Evolutionary conservation across 176 grass and related monocot genomes (phyloP).

Genomic region (Leersia perrieri): DNA sequence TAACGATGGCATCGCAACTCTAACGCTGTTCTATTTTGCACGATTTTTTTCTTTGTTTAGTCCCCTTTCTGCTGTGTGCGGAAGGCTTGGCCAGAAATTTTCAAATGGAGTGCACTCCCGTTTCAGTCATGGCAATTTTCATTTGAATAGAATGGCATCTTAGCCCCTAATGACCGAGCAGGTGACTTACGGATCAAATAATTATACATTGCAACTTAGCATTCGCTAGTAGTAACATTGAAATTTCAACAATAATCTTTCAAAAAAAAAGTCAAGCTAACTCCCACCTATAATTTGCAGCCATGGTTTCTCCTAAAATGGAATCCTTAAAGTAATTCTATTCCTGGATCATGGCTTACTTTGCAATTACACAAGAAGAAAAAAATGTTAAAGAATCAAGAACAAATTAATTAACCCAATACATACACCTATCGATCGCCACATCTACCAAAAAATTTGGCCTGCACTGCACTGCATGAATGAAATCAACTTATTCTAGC

Average conservation of each 20-base stretch:
- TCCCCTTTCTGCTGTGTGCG: neutral
- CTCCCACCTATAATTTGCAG: neutral
- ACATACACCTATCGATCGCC: neutral
- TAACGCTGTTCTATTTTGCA: neutral
- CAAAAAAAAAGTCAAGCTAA: neutral
- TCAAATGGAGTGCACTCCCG: neutral
- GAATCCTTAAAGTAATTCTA: neutral
- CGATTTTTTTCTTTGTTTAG: neutral
- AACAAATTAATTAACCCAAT: neutral
- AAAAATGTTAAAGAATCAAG: neutral
- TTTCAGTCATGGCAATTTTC: too few species aligned
- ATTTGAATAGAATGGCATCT: neutral
- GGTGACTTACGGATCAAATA: neutral
- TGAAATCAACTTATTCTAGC: conserved; percentile 7
- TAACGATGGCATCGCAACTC: neutral
- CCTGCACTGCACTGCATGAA: neutral
- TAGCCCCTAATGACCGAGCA: neutral
- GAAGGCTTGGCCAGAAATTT: neutral
- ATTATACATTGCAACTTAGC: neutral
- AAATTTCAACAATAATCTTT: neutral
- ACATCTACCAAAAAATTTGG: neutral
- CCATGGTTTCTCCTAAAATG: conserved; percentile 3
- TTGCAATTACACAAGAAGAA: neutral
- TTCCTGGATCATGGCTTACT: conserved; percentile 4
- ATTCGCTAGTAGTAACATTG: neutral